Base-by-base conservation (phyloP, 164 flowering plant species). In the Platanus orientalis region DNA sequence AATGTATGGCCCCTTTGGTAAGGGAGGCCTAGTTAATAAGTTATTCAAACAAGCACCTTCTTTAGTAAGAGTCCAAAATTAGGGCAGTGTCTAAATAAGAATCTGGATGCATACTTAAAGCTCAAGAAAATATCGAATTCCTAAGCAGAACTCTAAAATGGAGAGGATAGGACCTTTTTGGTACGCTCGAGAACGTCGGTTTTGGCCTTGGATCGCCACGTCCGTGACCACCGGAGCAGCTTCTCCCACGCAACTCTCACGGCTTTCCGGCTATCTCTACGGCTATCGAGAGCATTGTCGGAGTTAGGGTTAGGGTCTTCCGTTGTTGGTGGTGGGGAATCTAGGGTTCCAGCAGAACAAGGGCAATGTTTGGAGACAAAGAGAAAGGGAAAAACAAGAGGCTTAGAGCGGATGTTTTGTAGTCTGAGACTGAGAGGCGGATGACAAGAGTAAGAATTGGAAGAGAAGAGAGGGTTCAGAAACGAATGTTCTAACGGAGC, bases 181-280 rank as follows among this genome's bases (percentile, higher is more conserved):
- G 97, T 85, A 62, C 90, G 90, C 60, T 87, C 79, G 34, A 90
- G 93, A 54, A 90, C 87, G 56, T 90, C 93, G 20, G 92, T 81
- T 67, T 73, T 90, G 64, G 87, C 80, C 76, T 78, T 92, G 69
- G 90, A 84, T 7, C 90, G 82, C 90, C 80, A 90, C 7, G 90
- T 84, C 48, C 97, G 85, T n/a, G 98, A 93, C 98, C 98, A 93
- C 5, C 98, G 76, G 20, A 88, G 83, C 17, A 93, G 76, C 77
- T 87, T 93, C 82, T 93, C 98, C 98, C 98, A 93, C 19, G 97
- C 98, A 20, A 93, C 24, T 47, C 80, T 77, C 1, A 93, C 97
- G 6, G 74, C 74, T 74, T 79, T 82, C 29, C 89, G 80, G 53
- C 91, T 78, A 45, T 89, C 88, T 32, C 73, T 71, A 44, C 60